Evolutionary conservation across 441 rosid genomes (phyloP).

Genomic region (Viola pubescens): DNA sequence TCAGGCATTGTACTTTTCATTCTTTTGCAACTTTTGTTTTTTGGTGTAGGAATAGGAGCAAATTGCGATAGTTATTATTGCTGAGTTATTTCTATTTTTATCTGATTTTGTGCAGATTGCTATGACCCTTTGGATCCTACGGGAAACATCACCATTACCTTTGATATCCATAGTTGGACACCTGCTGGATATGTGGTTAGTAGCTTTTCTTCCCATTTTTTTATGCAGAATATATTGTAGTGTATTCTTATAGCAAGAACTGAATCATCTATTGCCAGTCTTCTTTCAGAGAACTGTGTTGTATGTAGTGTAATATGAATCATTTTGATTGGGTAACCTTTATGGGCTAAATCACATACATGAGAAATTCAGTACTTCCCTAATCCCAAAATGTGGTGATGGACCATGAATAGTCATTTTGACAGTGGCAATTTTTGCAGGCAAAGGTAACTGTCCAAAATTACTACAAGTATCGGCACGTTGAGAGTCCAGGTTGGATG

Average conservation of each 20-base stretch:
- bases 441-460: slow-evolving; percentile 48
- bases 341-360: too few relatives aligned
- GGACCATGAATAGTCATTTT: neutral
- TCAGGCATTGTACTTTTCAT: slow-evolving; percentile 29
- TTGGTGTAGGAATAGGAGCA: too few relatives aligned
- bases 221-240: too few relatives aligned
- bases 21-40: neutral
- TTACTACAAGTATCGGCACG: slow-evolving; percentile 36
- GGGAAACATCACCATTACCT: slow-evolving; percentile 46
- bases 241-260: too few relatives aligned
- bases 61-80: too few relatives aligned
- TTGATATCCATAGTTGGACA: slow-evolving; percentile 35
- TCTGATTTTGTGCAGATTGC: slow-evolving; percentile 33
- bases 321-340: too few relatives aligned
- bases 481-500: slow-evolving; percentile 49
- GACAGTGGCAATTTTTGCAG: slow-evolving; percentile 19
- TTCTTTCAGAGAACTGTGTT: too few relatives aligned
- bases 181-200: slow-evolving; percentile 50
- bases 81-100: too few relatives aligned
- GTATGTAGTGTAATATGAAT: too few relatives aligned
- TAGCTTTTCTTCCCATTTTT: neutral
- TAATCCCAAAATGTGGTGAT: too few relatives aligned
- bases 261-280: too few relatives aligned
- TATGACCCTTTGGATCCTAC: slow-evolving; percentile 56
- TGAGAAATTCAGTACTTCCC: too few relatives aligned